Evolutionary conservation across 1,284 basidiomycete species (phyloP), one percentile per base, ranked within the genome.

Genomic region (Boletus subluridellus): DNA sequence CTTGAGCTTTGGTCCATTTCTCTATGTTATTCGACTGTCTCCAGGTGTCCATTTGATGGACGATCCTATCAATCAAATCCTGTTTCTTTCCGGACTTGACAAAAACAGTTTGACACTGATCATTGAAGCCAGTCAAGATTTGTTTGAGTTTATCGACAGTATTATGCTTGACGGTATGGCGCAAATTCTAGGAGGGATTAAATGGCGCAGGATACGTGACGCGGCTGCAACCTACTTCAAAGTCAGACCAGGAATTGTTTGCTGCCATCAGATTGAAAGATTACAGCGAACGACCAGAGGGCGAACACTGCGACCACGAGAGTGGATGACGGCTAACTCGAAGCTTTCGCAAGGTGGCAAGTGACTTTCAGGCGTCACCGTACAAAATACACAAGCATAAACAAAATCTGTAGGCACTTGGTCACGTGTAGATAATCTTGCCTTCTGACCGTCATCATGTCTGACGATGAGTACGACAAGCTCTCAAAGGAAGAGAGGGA

Each of bases 111-210:
- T 77, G 75, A 67, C 89, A 89, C 68, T 89, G 83, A 45, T 90
- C 86, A 76, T 91, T 91, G 65, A 92, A 77, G 32, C 83, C 83
- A 37, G 76, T 74, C 56, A 93, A 78, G 63, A 92, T 87, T 66
- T 84, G 82, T 73, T 93, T 93, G 64, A 92, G 82, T 71, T 79
- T 83, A 73, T 92, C 91, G 60, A 93, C 89, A 7, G 89, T 95
- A 74, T 82, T 79, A 60, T 73, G 73, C 57, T 76, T 77, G 63
- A 84, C 71, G 55, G 71, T 76, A 68, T 79, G 76, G 65, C 79
- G 78, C 61, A 80, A 68, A 61, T 72, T 75, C 81, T 83, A 64
- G 47, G 60, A 64, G 62, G 61, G 32, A 61, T 60, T 72, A 55
- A 71, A 54, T 52, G 60, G 54, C 53, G 60, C 44, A 6, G 26